These are phyloP conservation scores for Capronia coronata DNA, from an alignment of 2,329 filamentous ascomycete genomes.

Conservation along the genomic window DNA sequence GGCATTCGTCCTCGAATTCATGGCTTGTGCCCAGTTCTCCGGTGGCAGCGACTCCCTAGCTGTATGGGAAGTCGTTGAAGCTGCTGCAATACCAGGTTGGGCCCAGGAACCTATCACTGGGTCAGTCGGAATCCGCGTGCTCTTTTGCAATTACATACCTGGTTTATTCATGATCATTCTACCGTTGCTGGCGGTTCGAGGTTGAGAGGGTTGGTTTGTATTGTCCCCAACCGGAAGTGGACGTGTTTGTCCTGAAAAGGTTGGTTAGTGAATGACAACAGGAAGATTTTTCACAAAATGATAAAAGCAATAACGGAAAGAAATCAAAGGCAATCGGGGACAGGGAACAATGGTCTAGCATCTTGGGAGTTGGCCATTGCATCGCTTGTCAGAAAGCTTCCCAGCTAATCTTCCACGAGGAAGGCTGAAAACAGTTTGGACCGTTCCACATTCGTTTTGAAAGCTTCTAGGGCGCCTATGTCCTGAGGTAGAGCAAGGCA, in stretches of 20 bases:
- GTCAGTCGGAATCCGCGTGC: neutral
- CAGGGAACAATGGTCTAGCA: too few relatives aligned
- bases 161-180: conserved; percentile 24
- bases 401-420: too few relatives aligned
- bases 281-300: too few relatives aligned
- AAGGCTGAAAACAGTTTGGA: too few relatives aligned
- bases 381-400: too few relatives aligned
- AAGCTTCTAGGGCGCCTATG: too few relatives aligned
- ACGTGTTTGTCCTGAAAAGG: conserved; percentile 23
- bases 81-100: conserved; percentile 17
- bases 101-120: conserved; percentile 21
- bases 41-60: conserved; percentile 21
- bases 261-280: neutral
- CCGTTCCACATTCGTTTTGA: too few relatives aligned
- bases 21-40: conserved; percentile 28
- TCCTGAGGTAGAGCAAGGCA: too few relatives aligned
- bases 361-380: too few relatives aligned
- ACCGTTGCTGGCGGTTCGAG: conserved; percentile 19
- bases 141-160: conserved; percentile 11
- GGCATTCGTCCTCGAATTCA: conserved; percentile 22
- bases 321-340: neutral
- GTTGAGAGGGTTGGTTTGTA: conserved; percentile 22
- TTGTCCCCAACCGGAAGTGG: conserved; percentile 23
- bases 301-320: too few relatives aligned
- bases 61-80: conserved; percentile 11